Conservation (phyloP, 331 rosid genomes). For the Cydonia oblonga region DNA sequence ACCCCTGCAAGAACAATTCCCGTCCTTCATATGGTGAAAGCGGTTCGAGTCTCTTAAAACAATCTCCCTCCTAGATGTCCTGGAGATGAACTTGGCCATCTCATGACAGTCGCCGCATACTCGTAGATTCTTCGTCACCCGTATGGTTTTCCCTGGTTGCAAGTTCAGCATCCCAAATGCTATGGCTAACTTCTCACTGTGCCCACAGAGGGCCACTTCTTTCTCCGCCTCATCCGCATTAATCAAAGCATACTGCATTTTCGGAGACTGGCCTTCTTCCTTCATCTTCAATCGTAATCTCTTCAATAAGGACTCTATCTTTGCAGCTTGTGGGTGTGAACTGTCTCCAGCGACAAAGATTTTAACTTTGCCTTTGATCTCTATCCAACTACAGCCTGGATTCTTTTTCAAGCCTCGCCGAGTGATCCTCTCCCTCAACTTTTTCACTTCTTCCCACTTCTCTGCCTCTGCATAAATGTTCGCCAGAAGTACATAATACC, state of each 20-base stretch:
- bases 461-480: slow-evolving; percentile 69
- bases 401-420: slow-evolving; percentile 43
- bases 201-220: slow-evolving; percentile 66
- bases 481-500: slow-evolving; percentile 62
- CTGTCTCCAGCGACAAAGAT: slow-evolving; percentile 53
- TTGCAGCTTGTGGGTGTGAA: slow-evolving; percentile 52
- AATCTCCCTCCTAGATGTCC: slow-evolving; percentile 39
- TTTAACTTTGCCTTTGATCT: slow-evolving; percentile 40
- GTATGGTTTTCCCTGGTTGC: slow-evolving; percentile 50
- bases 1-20: slow-evolving; percentile 77
- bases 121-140: slow-evolving; percentile 64
- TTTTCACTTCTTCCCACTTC: slow-evolving; percentile 65
- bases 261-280: slow-evolving; percentile 44
- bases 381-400: slow-evolving; percentile 67
- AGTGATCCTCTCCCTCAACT: slow-evolving; percentile 35
- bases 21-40: slow-evolving; percentile 75
- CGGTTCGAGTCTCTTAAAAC: slow-evolving; percentile 66
- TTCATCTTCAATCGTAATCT: slow-evolving; percentile 41
- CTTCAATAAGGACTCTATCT: slow-evolving; percentile 40
- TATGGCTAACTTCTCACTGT: slow-evolving; percentile 69
- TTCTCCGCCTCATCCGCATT: slow-evolving; percentile 54
- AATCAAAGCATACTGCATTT: slow-evolving; percentile 51
- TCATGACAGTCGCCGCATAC: slow-evolving; percentile 78
- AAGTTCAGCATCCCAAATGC: slow-evolving; percentile 62
- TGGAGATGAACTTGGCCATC: slow-evolving; percentile 72